Evolutionary conservation across 176 grass and related monocot genomes (phyloP).

Genomic region (Canna indica): DNA sequence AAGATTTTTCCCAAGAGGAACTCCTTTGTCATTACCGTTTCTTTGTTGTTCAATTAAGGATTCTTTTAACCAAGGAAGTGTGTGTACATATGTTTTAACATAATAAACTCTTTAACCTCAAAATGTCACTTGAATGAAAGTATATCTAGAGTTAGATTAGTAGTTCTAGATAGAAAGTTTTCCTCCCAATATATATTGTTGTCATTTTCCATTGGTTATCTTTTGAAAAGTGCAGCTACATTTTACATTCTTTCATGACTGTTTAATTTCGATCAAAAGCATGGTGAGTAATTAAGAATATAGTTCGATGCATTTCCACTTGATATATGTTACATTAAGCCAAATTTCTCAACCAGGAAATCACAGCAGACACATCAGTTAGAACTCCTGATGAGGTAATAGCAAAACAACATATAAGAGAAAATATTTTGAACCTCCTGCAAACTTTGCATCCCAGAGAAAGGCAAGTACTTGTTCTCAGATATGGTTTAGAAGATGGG

Average conservation of each 20-base stretch:
- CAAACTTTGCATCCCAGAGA: constrained; percentile 50
- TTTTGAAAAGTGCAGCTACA: background rate
- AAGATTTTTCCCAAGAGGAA: too few relatives aligned
- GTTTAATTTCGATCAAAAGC: background rate
- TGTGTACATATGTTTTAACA: too few relatives aligned
- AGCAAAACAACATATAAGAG: constrained; percentile 35
- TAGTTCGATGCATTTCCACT: background rate
- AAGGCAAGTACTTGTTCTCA: constrained; percentile 38
- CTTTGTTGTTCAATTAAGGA: too few relatives aligned
- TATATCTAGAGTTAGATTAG: too few relatives aligned
- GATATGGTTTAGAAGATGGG: constrained; percentile 60
- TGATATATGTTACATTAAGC: background rate
- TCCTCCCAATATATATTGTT: background rate
- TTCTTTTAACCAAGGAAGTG: background rate
- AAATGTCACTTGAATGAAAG: too few relatives aligned
- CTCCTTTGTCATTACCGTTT: too few relatives aligned
- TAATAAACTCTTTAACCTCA: too few relatives aligned
- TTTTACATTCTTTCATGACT: background rate
- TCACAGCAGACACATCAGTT: constrained; percentile 35
- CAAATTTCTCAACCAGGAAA: constrained; percentile 39
- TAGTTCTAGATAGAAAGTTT: too few relatives aligned
- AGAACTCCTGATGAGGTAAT: constrained; percentile 34
- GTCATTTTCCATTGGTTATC: background rate
- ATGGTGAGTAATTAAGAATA: too few relatives aligned
- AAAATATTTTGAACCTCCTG: constrained; percentile 45